Conservation (phyloP, 176 grass and related monocot genomes). For the Oryza officinalis region DNA sequence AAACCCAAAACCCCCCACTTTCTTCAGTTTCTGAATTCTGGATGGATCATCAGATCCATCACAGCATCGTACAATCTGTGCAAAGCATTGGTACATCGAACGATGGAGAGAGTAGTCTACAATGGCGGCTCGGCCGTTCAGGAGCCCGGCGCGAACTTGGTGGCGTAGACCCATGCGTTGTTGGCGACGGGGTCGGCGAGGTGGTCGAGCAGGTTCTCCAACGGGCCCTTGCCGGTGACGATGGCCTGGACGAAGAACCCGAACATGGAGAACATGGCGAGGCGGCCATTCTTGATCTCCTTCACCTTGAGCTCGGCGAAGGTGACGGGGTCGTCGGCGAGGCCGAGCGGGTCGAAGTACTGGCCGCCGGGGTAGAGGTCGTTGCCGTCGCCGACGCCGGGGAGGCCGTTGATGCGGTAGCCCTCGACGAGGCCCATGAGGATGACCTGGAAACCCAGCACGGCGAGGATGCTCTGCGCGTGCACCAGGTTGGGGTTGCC, state of each 20-base stretch:
- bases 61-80: not conserved
- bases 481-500: conserved; percentile 97
- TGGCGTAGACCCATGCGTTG: conserved; percentile 96
- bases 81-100: conserved; percentile 3
- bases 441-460: conserved; percentile 81
- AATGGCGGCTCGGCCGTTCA: conserved; percentile 38
- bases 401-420: conserved; percentile 87
- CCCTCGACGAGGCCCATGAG: conserved; percentile 97
- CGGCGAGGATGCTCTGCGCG: conserved; percentile 95
- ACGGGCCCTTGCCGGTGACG: conserved; percentile 84
- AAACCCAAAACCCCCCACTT: conserved; percentile 4
- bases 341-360: conserved; percentile 88
- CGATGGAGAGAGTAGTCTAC: conserved; percentile 37
- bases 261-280: conserved; percentile 98
- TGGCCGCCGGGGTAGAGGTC: conserved; percentile 91
- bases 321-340: conserved; percentile 79
- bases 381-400: conserved; percentile 88
- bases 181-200: conserved; percentile 85
- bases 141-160: conserved; percentile 84
- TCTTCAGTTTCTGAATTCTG: conserved; percentile 26
- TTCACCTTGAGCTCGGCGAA: conserved; percentile 96
- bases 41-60: not conserved
- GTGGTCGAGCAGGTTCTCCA: conserved; percentile 97
- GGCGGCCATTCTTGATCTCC: conserved; percentile 94
- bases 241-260: conserved; percentile 95